Percentiles rank a stretch among this genome's conserved stretches.
These are phyloP conservation scores for Magnusiomyces suaveolens DNA, from an alignment of 1,139 yeast species.

Conservation along the genomic window DNA sequence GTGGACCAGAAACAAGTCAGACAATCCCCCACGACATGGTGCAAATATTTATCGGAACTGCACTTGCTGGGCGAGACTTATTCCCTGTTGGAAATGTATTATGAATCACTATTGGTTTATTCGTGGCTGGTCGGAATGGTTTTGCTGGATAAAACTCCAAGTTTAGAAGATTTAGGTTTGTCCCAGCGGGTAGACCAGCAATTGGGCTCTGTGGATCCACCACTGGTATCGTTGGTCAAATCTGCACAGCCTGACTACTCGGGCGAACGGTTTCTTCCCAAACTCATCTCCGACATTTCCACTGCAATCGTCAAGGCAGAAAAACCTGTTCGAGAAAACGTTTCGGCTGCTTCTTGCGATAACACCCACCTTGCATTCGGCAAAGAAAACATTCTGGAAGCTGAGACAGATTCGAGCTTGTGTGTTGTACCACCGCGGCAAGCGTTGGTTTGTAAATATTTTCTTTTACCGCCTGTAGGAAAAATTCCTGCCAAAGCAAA, in stretches of 20 bases:
- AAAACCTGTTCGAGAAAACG: neutral
- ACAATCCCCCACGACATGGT: slow-evolving; percentile 19
- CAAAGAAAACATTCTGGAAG: neutral
- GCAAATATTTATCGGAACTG: slow-evolving; percentile 23
- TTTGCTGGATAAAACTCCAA: slow-evolving; percentile 3
- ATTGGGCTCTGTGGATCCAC: neutral
- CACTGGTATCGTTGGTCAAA: neutral
- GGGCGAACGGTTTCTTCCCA: slow-evolving; percentile 5
- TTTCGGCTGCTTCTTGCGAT: neutral
- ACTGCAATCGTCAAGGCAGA: slow-evolving; percentile 3
- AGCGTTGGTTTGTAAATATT: slow-evolving; percentile 9
- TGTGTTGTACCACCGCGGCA: slow-evolving; percentile 7
- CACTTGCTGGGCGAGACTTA: slow-evolving; percentile 26
- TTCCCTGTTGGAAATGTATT: slow-evolving; percentile 13
- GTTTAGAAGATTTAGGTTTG: neutral
- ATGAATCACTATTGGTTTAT: slow-evolving; percentile 18
- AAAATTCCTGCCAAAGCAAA: slow-evolving; percentile 8
- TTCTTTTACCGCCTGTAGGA: slow-evolving; percentile 10
- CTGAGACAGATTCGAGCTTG: slow-evolving; percentile 2
- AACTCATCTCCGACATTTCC: slow-evolving; percentile 8
- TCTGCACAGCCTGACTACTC: neutral
- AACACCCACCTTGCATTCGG: neutral
- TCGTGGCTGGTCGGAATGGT: slow-evolving; percentile 14
- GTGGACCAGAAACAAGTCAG: slow-evolving; percentile 5
- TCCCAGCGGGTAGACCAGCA: neutral